Percentiles rank a stretch among this genome's conserved stretches.
Conservation (phyloP, 305 asterid genomes). For the Fraxinus dipetala region DNA sequence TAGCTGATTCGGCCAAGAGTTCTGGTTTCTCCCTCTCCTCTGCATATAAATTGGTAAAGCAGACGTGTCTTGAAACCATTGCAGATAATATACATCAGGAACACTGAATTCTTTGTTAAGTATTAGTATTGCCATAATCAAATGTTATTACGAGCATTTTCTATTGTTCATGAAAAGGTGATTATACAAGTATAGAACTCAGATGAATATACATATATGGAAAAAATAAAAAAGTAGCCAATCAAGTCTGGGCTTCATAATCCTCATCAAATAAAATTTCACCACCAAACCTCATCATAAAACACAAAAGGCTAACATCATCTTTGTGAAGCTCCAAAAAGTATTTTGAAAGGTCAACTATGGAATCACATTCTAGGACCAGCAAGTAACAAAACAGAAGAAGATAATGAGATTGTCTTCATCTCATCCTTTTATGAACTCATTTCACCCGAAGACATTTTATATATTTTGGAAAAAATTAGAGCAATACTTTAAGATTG, state of each 20-base stretch:
- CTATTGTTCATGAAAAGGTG: not conserved
- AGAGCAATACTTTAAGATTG: not conserved
- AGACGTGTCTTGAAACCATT: constrained; percentile 16
- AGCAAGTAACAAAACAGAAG: constrained; percentile 12
- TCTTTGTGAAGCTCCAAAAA: not conserved
- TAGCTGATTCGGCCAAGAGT: constrained; percentile 84
- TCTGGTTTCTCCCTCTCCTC: constrained; percentile 99
- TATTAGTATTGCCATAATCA: not conserved
- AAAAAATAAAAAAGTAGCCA: not conserved
- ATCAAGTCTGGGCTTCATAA: not conserved
- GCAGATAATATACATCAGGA: constrained; percentile 19
- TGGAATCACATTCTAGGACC: not conserved
- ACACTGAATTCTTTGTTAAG: not conserved
- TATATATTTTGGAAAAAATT: not conserved
- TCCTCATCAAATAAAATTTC: constrained; percentile 2
- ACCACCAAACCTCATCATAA: not conserved
- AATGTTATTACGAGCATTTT: not conserved
- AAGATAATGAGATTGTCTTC: constrained; percentile 14
- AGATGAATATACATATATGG: not conserved
- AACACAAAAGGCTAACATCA: not conserved
- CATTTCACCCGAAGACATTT: not conserved
- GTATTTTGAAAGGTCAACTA: not conserved
- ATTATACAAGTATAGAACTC: not conserved
- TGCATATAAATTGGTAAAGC: constrained; percentile 31
- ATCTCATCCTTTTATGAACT: not conserved